Conservation (phyloP, 768 basidiomycete species). For the Termitomyces heimii region DNA sequence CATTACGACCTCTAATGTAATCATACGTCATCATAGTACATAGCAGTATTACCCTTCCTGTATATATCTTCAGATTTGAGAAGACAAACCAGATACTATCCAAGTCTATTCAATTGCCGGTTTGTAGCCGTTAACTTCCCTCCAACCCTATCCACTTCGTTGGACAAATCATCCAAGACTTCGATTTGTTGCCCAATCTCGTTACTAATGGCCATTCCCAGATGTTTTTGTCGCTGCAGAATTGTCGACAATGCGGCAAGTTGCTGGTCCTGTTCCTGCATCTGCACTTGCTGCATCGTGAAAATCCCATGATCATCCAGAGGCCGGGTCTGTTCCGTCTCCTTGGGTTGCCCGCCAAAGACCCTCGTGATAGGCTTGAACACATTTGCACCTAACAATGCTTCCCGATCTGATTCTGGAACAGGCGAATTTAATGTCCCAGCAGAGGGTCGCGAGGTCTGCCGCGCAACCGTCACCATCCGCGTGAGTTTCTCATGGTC, state of each 20-base stretch:
- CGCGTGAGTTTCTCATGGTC: conserved; percentile 85
- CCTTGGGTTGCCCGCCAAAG: conserved; percentile 71
- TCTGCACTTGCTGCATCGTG: conserved; percentile 72
- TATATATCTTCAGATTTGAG: conserved; percentile 1
- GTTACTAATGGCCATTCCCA: conserved; percentile 79
- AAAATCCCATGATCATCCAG: conserved; percentile 80
- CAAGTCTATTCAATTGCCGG: conserved; percentile 76
- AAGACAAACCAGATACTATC: conserved; percentile 29
- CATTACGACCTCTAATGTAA: conserved; percentile 11
- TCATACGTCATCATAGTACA: conserved; percentile 11
- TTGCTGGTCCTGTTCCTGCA: conserved; percentile 80
- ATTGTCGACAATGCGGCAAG: conserved; percentile 77
- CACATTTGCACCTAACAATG: conserved; percentile 47
- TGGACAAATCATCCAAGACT: conserved; percentile 71
- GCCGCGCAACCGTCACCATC: conserved; percentile 76
- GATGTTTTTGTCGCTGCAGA: conserved; percentile 75
- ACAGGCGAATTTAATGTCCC: conserved; percentile 29
- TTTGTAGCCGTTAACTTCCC: conserved; percentile 76
- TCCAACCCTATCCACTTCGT: conserved; percentile 73
- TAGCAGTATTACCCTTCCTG: conserved; percentile 1
- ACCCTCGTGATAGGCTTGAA: conserved; percentile 59
- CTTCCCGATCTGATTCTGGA: conserved; percentile 56
- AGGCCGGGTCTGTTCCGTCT: conserved; percentile 83
- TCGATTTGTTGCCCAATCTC: conserved; percentile 86
- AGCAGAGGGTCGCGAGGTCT: conserved; percentile 33